Evolutionary conservation across 768 basidiomycete genomes (phyloP).

Genomic region (Cyathus striatus): DNA sequence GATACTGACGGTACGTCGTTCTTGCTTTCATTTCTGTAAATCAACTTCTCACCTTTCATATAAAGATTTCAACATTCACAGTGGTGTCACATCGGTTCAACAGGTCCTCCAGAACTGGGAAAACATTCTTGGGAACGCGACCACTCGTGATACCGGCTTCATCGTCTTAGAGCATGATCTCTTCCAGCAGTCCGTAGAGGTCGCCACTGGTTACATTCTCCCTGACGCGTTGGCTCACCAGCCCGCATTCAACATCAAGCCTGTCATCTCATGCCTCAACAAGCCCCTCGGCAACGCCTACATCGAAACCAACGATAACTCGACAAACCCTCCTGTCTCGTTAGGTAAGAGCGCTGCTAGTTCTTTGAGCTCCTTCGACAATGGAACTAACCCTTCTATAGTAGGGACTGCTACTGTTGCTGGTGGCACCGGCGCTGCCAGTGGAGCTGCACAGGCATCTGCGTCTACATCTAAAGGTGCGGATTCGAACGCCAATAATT

Average conservation of each 20-base stretch:
- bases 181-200: constrained; percentile 79
- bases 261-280: constrained; percentile 67
- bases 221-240: constrained; percentile 70
- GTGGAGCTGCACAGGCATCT: too few relatives aligned
- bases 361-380: neutral
- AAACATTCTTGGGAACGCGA: constrained; percentile 60
- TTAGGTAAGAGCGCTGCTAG: neutral
- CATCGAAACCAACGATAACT: constrained; percentile 77
- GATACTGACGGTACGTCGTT: constrained; percentile 55
- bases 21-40: constrained; percentile 3
- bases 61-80: constrained; percentile 76
- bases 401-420: neutral
- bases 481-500: too few relatives aligned
- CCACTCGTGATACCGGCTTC: constrained; percentile 65
- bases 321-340: constrained; percentile 48
- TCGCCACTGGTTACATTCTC: constrained; percentile 83
- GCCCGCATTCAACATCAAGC: constrained; percentile 62
- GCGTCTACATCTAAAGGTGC: too few relatives aligned
- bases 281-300: constrained; percentile 60
- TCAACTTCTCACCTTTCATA: neutral
- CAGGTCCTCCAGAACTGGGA: constrained; percentile 72
- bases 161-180: constrained; percentile 87
- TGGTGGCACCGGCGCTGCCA: neutral
- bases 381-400: neutral
- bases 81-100: constrained; percentile 49